Evolutionary conservation across 352 stramenopile species (phyloP).

Genomic region (Aphanomyces invadans): DNA sequence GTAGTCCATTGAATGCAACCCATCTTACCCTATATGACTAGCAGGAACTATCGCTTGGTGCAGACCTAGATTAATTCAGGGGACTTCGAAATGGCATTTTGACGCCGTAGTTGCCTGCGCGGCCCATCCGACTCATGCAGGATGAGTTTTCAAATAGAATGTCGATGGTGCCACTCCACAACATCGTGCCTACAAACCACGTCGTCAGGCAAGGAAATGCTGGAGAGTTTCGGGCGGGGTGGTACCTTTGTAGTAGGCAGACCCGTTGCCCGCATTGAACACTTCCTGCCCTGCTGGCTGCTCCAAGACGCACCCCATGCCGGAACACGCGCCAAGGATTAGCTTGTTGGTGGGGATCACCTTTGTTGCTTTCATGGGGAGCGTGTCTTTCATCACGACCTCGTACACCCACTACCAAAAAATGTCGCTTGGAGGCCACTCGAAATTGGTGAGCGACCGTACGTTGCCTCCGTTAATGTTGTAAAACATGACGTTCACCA

Average conservation of each 20-base stretch:
- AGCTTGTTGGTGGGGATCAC: constrained; percentile 7
- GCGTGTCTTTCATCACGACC: background rate
- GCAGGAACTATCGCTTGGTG: too few species aligned
- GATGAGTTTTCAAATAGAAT: constrained; percentile 21
- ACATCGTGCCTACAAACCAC: constrained; percentile 10
- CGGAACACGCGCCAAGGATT: constrained; percentile 11
- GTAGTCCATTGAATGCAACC: too few species aligned
- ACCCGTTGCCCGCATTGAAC: constrained; percentile 6
- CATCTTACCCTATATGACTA: too few species aligned
- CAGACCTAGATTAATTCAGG: background rate
- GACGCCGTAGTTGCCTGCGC: constrained; percentile 20
- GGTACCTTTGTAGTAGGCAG: constrained; percentile 1
- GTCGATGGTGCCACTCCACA: constrained; percentile 21
- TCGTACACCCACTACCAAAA: constrained; percentile 15
- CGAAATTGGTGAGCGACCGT: too few species aligned
- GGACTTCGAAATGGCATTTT: constrained; percentile 14
- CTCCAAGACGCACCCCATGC: constrained; percentile 10
- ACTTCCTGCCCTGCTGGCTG: constrained; percentile 6
- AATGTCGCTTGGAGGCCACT: too few species aligned
- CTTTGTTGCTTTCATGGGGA: background rate
- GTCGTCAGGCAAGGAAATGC: too few species aligned
- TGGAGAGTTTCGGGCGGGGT: too few species aligned
- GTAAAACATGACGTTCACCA: constrained; percentile 82
- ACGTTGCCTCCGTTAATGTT: constrained; percentile 47
- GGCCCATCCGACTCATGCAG: constrained; percentile 5